Evolutionary conservation across 2,329 filamentous ascomycete species (phyloP).

Genomic region (Fusarium mundagurra): DNA sequence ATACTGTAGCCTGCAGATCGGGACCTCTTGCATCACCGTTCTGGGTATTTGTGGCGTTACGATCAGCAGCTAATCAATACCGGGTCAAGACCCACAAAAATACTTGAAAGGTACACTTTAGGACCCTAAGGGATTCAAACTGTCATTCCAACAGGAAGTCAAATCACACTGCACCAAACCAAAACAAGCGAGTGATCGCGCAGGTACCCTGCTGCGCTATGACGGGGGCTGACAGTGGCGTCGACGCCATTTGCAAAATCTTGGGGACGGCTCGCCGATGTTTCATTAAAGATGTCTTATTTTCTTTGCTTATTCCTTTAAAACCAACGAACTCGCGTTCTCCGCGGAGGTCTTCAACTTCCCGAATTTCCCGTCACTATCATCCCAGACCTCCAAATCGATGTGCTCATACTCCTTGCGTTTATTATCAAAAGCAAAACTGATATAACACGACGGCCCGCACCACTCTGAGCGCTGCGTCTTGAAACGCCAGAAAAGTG

Average conservation of each 20-base stretch:
- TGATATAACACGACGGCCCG: neutral
- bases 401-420: neutral
- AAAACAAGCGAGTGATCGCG: neutral
- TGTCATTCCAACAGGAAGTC: neutral
- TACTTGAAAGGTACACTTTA: no score
- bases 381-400: neutral
- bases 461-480: neutral
- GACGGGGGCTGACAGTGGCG: neutral
- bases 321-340: neutral
- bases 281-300: neutral
- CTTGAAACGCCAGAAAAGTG: slow-evolving; percentile 12
- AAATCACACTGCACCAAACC: neutral
- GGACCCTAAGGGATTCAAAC: no score
- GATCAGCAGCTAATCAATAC: no score
- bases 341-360: neutral
- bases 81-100: no score
- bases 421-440: neutral
- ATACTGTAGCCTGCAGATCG: no score
- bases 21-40: no score
- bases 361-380: neutral
- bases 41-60: no score
- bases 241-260: neutral
- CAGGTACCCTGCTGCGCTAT: neutral
- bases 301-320: neutral
- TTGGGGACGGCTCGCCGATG: neutral